Evolutionary conservation across 345 rosid genomes (phyloP), one percentile per base, ranked within the genome.

Genomic region (Syzygium grande): DNA sequence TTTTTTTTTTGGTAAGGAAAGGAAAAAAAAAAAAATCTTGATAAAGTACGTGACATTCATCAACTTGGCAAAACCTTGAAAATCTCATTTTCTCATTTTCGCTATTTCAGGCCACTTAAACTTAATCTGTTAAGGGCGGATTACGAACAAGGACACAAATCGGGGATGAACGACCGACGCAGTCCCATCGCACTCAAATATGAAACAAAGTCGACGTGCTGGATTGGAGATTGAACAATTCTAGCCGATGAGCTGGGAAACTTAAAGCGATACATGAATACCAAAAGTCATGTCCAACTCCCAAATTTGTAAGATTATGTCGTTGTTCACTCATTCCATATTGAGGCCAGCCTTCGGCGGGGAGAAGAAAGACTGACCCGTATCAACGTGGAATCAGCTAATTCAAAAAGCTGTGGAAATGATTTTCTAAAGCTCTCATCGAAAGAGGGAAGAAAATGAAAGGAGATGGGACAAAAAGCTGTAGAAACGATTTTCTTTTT

Each of bases 51-150:
- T 27, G n/a, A 23, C 11, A 23, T 56, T 13, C 5, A 21, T 9
- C 13, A 9, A 34, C 25, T 5, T 41, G 1, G 38, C 3, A 61
- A n/a, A 0, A 0, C 2, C 13, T n/a, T 12, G 34, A 61, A 61
- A 61, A 13, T n/a, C 17, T 61, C 17, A n/a, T 61, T 7, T 61
- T 27, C 7, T 0, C 17, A 61, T 30, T n/a, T 61, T 3, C 9
- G 9, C 30, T 61, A 61, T 61, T n/a, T 61, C 68, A 61, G n/a
- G 34, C 38, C 34, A 61, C 19, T 61, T 61, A 3, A 8, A 61
- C 17, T n/a, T 2, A 61, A 61, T 61, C 7, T 61, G 7, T 13
- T 61, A 13, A 58, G 65, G 29, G 29, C 6, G 29, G 65, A 58
- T 58, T 41, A 30, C 11, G 4, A 7, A 30, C 41, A 22, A 38